Base-by-base conservation (phyloP, 2,329 filamentous ascomycete species). In the Coniochaeta sp. region DNA sequence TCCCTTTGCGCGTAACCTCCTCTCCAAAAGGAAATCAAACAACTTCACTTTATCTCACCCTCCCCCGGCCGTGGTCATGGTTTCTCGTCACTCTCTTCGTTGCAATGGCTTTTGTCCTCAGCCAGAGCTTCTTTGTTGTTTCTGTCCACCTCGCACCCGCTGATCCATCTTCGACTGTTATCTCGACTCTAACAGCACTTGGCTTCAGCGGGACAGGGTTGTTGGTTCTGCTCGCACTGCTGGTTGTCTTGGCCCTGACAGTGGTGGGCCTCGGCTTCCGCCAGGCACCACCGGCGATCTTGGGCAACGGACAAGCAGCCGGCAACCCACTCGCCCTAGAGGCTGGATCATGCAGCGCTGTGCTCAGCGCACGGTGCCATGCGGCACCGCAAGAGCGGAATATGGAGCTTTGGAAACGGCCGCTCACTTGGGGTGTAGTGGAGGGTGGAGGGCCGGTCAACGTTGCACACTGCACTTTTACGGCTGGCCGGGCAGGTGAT, bases 311-410 rank as follows among this genome's bases (percentile, higher is more conserved):
- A 16, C 65, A 67, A 11, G 70, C 70, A 19, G 67, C 71, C 17
- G 79, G 78, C 1, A 83, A 83, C 69, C 81, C 81, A 24, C 74
- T 83, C 26, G 73, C 73, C 1, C 65, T 83, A 38, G 69, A 67
- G 24, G 79, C 76, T 33, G 80, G 80, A 12, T 72, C 74, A 47
- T 83, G 80, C 70, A 81, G 78, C 62, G 81, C 79, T 9, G 80
- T 81, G n/a, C 67, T 84, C 63, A 78, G 76, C 67, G 74, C 80
- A 26, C 69, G 76, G 57, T 82, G 80, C 68, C 80, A 82, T 60
- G 70, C 74, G 6, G 64, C 68, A 19, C 67, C 66, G 9, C 69
- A 69, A 43, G 67, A 67, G 57, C 22, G 47, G 26, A n/a, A 52
- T 9, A 64, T 64, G 22, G 70, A 67, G 64, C 63, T 80, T 59